These are phyloP conservation scores for Zygosaccharomyces kombuchaensis DNA, from an alignment of 805 yeast species.

Conservation along the genomic window DNA sequence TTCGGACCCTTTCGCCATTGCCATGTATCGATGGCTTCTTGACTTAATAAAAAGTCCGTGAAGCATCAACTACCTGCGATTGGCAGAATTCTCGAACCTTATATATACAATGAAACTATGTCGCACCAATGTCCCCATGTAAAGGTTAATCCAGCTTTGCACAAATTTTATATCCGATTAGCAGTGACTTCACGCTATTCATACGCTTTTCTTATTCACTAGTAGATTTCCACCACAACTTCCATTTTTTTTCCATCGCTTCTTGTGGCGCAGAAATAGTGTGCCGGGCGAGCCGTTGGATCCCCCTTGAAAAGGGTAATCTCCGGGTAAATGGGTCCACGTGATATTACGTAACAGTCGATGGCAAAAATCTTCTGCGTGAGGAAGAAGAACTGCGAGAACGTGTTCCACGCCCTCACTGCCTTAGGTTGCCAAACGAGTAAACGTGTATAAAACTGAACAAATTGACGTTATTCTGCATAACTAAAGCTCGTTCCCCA, in stretches of 20 bases:
- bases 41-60: not conserved
- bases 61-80: not conserved
- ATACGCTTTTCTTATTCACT: not conserved
- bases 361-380: too few species aligned
- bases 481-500: too few species aligned
- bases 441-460: too few species aligned
- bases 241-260: not conserved
- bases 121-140: not conserved
- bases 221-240: not conserved
- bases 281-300: too few species aligned
- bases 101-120: not conserved
- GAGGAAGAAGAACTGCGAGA: too few species aligned
- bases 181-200: not conserved
- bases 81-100: not conserved
- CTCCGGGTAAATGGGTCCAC: too few species aligned
- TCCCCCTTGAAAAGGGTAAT: not conserved
- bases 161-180: not conserved
- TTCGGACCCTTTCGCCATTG: constrained; percentile 1
- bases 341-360: too few species aligned
- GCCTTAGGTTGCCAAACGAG: too few species aligned
- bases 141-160: not conserved
- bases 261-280: not conserved
- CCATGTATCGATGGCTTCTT: not conserved
- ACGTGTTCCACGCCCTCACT: too few species aligned
- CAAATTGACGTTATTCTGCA: too few species aligned